Percentiles rank a stretch among this genome's conserved stretches.
phyloP scores from a whole-genome alignment of 768 basidiomycete species.

The Russula sp. region DNA sequence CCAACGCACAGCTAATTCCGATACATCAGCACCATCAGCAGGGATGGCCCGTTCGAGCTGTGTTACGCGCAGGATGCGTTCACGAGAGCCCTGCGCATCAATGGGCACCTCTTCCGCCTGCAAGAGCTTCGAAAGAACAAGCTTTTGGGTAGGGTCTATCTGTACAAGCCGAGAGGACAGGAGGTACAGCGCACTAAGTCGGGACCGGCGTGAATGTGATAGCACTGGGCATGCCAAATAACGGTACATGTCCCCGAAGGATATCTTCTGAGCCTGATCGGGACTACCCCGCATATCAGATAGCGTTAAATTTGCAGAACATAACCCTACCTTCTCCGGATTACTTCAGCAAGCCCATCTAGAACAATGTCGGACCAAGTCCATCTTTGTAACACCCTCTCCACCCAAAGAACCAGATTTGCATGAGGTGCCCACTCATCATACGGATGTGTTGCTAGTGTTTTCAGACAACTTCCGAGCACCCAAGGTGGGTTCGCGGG shows the following conservation, averaged over 20 bases:
- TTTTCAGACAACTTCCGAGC: conserved; percentile 51
- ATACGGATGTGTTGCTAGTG: conserved; percentile 38
- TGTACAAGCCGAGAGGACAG: conserved; percentile 47
- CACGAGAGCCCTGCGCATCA: conserved; percentile 74
- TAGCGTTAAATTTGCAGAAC: not conserved
- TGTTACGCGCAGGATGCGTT: conserved; percentile 72
- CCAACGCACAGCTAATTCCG: conserved; percentile 65
- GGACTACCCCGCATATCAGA: conserved; percentile 20
- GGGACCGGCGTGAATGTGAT: conserved; percentile 63
- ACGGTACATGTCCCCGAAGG: conserved; percentile 46
- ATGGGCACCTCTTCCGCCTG: conserved; percentile 77
- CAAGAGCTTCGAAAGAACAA: conserved; percentile 57
- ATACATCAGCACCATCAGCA: conserved; percentile 47
- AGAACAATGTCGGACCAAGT: conserved; percentile 50
- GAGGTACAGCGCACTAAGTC: conserved; percentile 58
- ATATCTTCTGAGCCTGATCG: not conserved
- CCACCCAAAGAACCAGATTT: conserved; percentile 45
- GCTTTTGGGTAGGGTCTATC: conserved; percentile 36
- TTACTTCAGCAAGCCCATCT: conserved; percentile 43
- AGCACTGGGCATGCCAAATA: conserved; percentile 48
- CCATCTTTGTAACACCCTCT: conserved; percentile 43
- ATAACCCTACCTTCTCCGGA: conserved; percentile 38
- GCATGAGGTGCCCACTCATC: conserved; percentile 42
- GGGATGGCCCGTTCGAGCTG: conserved; percentile 57
- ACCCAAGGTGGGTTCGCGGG: conserved; percentile 45